These are phyloP conservation scores for Phytophthora macrochlamydospora DNA, from an alignment of 352 stramenopile species.

Conservation along the genomic window DNA sequence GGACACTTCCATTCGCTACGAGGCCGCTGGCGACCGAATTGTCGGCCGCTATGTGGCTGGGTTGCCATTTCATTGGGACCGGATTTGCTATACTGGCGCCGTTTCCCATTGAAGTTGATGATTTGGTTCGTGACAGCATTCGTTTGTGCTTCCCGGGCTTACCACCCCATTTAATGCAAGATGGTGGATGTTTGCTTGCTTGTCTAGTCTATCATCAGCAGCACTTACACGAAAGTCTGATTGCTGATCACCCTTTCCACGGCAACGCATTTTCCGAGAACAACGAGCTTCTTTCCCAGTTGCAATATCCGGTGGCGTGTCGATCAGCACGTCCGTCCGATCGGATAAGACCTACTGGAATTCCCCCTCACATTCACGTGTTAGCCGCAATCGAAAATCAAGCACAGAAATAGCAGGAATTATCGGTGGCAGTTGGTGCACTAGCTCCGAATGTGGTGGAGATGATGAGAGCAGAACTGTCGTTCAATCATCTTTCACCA, in stretches of 20 bases:
- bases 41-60: slow-evolving; percentile 27
- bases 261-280: slow-evolving; percentile 6
- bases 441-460: no score
- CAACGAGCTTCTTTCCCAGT: not conserved
- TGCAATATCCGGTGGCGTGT: no score
- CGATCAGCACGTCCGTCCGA: no score
- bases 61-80: slow-evolving; percentile 11
- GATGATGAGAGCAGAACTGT: no score
- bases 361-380: no score
- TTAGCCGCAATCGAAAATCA: no score
- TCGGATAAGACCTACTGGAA: no score
- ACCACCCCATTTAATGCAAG: not conserved
- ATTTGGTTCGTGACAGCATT: not conserved
- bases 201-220: slow-evolving; percentile 12
- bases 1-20: slow-evolving; percentile 31
- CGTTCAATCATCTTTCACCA: no score
- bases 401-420: no score
- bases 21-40: slow-evolving; percentile 24
- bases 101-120: slow-evolving; percentile 14
- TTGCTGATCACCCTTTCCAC: not conserved
- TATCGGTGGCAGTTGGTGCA: no score
- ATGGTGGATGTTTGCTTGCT: not conserved
- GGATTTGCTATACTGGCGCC: slow-evolving; percentile 24
- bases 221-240: not conserved
- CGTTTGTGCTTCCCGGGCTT: not conserved